Evolutionary conservation across 768 basidiomycete species (phyloP).

Genomic region (Lenzites betulinus): DNA sequence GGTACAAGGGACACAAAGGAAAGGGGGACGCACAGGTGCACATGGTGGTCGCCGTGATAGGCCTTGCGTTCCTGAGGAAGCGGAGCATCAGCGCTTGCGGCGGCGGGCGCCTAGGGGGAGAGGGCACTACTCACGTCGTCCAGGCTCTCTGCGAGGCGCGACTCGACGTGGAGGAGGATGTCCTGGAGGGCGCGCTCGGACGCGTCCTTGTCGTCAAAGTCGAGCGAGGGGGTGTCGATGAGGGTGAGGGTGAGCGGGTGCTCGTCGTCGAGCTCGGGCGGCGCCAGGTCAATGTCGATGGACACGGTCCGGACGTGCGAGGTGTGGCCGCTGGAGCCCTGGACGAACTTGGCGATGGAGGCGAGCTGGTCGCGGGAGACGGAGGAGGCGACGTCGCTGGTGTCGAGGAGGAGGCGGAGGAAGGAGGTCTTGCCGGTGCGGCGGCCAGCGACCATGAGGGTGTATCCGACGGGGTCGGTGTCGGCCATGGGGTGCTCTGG

Average conservation of each 20-base stretch:
- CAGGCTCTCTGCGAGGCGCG: slow-evolving; percentile 69
- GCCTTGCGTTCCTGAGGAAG: slow-evolving; percentile 66
- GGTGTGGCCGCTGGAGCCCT: slow-evolving; percentile 71
- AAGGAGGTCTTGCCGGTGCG: slow-evolving; percentile 87
- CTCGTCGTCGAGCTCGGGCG: slow-evolving; percentile 45
- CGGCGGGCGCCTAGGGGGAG: slow-evolving; percentile 21
- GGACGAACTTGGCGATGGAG: slow-evolving; percentile 80
- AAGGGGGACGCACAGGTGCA: slow-evolving; percentile 65
- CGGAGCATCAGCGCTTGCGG: slow-evolving; percentile 22
- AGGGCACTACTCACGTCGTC: slow-evolving; percentile 72
- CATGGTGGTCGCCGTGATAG: slow-evolving; percentile 70
- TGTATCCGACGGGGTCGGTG: slow-evolving; percentile 49
- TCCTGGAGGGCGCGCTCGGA: slow-evolving; percentile 67
- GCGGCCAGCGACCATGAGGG: slow-evolving; percentile 81
- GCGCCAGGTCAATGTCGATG: slow-evolving; percentile 68
- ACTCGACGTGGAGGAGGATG: slow-evolving; percentile 71
- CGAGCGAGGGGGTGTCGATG: slow-evolving; percentile 81
- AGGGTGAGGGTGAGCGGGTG: slow-evolving; percentile 65
- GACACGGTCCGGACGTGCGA: slow-evolving; percentile 70
- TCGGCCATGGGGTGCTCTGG: slow-evolving; percentile 15
- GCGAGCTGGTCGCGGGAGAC: slow-evolving; percentile 75
- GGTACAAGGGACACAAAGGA: too few relatives aligned
- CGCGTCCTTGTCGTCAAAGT: slow-evolving; percentile 65
- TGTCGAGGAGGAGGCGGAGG: slow-evolving; percentile 83
- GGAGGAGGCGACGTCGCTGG: slow-evolving; percentile 62